Evolutionary conservation across 164 flowering plant species (phyloP), one percentile per base, ranked within the genome.

Genomic region (Umbilicus rupestris): DNA sequence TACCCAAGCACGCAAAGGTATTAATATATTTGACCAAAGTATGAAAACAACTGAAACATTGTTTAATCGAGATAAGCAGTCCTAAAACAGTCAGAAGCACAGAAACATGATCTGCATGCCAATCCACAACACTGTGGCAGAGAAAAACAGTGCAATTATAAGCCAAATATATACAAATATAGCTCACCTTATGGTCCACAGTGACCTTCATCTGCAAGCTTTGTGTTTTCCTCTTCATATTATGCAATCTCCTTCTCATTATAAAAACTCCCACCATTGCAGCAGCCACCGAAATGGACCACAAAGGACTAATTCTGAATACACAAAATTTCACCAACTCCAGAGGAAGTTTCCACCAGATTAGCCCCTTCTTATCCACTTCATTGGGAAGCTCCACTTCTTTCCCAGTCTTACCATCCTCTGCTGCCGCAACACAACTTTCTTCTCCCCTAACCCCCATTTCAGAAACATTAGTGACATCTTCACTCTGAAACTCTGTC

Each of bases 321-420:
- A 80, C 80, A 74, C 88, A 87, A 65, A 78, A 89, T 59, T 76
- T 91, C 67, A 94, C 47, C 37, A 94, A 68, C 79, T 89, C 97
- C 50, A 85, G 65, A 14, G 98, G 97, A 66, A 85, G 80, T 77
- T 84, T 87, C 97, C 97, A 91, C 97, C 98, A 94, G 49, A 77
- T 85, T 9, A 82, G 49, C 39, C 66, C 69, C 75, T 66, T 79
- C 74, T 76, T 81, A 72, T 73, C 74, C 62, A 33, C 76, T 69
- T 31, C 80, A 28, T 62, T 71, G 19, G 17, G 72, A 12, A 64
- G 26, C 28, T 72, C 69, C 69, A 63, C 67, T 47, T 55, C 62
- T 16, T 71, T 33, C 41, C 58, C 72, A 12, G 12, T 22, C 47
- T 67, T 69, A 47, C 22, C 65, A 30, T 42, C 74, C 29, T 50